Evolutionary conservation across 2,329 filamentous ascomycete species (phyloP).

Genomic region (Rhynchosporium secalis): DNA sequence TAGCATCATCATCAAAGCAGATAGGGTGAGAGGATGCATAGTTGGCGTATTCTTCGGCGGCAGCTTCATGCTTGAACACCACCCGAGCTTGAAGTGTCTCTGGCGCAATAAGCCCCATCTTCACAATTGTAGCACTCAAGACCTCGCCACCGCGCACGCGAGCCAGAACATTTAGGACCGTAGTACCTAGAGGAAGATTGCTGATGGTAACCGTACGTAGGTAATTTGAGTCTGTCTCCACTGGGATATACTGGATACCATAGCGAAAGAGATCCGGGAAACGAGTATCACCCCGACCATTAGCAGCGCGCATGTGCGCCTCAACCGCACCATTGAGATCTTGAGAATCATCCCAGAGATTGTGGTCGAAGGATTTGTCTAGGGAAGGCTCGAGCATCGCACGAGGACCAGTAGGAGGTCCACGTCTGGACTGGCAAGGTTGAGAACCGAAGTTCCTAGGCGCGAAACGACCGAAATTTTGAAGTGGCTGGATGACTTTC

Average conservation of each 20-base stretch:
- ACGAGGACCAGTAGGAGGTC: neutral
- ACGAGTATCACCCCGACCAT: neutral
- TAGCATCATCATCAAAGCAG: slow-evolving; percentile 18
- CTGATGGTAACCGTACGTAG: slow-evolving; percentile 31
- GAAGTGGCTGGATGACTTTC: neutral
- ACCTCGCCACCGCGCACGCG: slow-evolving; percentile 34
- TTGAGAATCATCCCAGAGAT: slow-evolving; percentile 20
- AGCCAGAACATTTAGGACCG: slow-evolving; percentile 31
- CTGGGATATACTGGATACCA: slow-evolving; percentile 30
- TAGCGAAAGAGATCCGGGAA: slow-evolving; percentile 33
- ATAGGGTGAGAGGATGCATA: slow-evolving; percentile 26
- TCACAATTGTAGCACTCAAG: slow-evolving; percentile 21
- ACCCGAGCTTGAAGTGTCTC: slow-evolving; percentile 29
- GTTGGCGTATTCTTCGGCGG: slow-evolving; percentile 30
- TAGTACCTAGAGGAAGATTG: slow-evolving; percentile 28
- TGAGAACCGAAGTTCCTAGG: neutral
- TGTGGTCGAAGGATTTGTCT: slow-evolving; percentile 4
- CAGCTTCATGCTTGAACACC: slow-evolving; percentile 29
- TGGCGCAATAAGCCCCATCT: slow-evolving; percentile 16
- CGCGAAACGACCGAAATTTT: neutral
- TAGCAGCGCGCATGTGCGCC: slow-evolving; percentile 12
- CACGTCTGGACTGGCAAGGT: neutral
- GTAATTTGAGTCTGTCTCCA: slow-evolving; percentile 23
- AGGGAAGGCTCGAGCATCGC: neutral
- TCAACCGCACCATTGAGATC: slow-evolving; percentile 22